phyloP scores from a whole-genome alignment of 352 stramenopile genomes.

The Plasmopara muralis region DNA sequence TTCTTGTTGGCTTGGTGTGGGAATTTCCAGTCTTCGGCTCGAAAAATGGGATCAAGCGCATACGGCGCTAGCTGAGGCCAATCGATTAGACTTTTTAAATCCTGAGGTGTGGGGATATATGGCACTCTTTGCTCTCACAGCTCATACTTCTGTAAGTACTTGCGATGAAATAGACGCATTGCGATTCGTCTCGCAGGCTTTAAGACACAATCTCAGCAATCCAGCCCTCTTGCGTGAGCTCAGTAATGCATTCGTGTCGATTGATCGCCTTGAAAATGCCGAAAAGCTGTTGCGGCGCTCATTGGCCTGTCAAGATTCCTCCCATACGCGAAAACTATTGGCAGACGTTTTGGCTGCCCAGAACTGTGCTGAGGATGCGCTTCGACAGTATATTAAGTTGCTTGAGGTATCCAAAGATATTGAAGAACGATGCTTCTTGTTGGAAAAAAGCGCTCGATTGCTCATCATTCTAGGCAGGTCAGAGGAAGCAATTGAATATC shows the following conservation, averaged over 20 bases:
- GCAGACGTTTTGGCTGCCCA: slow-evolving; percentile 72
- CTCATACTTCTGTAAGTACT: slow-evolving; percentile 13
- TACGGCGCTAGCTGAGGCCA: slow-evolving; percentile 66
- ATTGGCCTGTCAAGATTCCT: slow-evolving; percentile 63
- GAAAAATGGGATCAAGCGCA: slow-evolving; percentile 53
- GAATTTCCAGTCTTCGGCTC: slow-evolving; percentile 57
- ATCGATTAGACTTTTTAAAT: slow-evolving; percentile 57
- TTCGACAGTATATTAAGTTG: slow-evolving; percentile 61
- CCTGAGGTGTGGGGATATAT: slow-evolving; percentile 76
- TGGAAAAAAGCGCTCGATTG: slow-evolving; percentile 60
- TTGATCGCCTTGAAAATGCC: slow-evolving; percentile 68
- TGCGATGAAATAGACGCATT: slow-evolving; percentile 39
- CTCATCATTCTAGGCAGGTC: slow-evolving; percentile 58
- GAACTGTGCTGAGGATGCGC: slow-evolving; percentile 69
- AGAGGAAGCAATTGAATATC: slow-evolving; percentile 65
- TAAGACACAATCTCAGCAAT: slow-evolving; percentile 57
- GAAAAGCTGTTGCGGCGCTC: slow-evolving; percentile 61
- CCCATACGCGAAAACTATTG: slow-evolving; percentile 66
- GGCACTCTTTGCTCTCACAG: slow-evolving; percentile 44
- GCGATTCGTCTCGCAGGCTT: slow-evolving; percentile 49
- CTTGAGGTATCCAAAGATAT: slow-evolving; percentile 37
- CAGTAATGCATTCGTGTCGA: slow-evolving; percentile 73
- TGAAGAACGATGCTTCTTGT: slow-evolving; percentile 34
- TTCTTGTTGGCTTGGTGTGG: slow-evolving; percentile 73
- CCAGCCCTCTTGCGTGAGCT: slow-evolving; percentile 62